A percentile compares a stretch with the other conserved stretches of the same genome.
Evolutionary conservation across 495 filamentous ascomycete genomes (phyloP).

Genomic region (Cercophora sp.): DNA sequence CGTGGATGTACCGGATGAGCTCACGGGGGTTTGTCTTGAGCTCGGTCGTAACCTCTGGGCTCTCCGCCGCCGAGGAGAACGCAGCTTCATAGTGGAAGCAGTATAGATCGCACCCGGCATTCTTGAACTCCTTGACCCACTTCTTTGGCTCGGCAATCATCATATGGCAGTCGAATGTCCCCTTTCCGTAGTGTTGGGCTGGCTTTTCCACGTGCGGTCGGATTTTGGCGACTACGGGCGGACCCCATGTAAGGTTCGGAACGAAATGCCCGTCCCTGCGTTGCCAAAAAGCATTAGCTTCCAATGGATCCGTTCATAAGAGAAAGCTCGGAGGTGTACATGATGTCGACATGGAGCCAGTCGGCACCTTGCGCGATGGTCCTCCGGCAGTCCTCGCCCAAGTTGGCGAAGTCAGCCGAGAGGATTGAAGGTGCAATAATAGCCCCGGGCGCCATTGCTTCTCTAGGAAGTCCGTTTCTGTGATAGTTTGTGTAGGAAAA

Average conservation of each 20-base stretch:
- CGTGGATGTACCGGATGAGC: conserved; percentile 86
- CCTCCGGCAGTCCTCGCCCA: conserved; percentile 76
- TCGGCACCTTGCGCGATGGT: conserved; percentile 82
- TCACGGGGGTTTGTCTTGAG: conserved; percentile 72
- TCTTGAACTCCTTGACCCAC: conserved; percentile 93
- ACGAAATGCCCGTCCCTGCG: conserved; percentile 88
- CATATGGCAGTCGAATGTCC: conserved; percentile 99
- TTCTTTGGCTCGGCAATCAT: conserved; percentile 99
- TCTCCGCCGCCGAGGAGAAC: conserved; percentile 72
- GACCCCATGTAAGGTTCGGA: conserved; percentile 95
- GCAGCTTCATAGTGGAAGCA: conserved; percentile 99
- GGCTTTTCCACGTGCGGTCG: conserved; percentile 69
- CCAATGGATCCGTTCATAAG: too few relatives aligned
- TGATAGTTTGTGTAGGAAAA: neutral
- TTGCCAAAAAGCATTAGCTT: neutral
- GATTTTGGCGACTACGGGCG: conserved; percentile 89
- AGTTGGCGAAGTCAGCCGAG: conserved; percentile 86
- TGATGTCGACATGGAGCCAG: conserved; percentile 90
- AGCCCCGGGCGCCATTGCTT: conserved; percentile 73
- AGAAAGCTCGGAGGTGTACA: too few relatives aligned
- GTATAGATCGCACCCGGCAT: conserved; percentile 93
- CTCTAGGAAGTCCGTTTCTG: neutral
- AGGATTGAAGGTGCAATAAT: conserved; percentile 98
- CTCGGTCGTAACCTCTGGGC: conserved; percentile 62
- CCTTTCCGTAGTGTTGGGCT: conserved; percentile 56